phyloP scores from a whole-genome alignment of 2,329 filamentous ascomycete species.

The Trematosphaeria pertusa region DNA sequence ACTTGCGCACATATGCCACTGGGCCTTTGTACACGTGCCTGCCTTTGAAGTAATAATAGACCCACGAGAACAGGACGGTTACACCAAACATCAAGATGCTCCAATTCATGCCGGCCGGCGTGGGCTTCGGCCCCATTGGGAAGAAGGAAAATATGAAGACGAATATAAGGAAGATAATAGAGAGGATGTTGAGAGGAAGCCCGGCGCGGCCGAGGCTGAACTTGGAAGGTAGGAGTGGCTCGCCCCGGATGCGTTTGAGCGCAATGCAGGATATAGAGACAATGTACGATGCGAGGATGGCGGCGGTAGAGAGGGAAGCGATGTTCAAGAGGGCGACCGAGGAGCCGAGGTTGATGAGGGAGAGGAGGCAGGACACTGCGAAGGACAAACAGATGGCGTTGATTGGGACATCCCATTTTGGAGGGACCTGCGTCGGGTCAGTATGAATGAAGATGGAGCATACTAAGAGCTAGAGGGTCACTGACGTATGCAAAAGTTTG shows the following conservation, averaged over 20 bases:
- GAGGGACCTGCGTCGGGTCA: not conserved
- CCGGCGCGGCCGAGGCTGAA: conserved; percentile 56
- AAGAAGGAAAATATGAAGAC: conserved; percentile 53
- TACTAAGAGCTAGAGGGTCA: too few relatives aligned
- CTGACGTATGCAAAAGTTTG: too few relatives aligned
- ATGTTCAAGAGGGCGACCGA: conserved; percentile 27
- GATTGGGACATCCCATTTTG: conserved; percentile 38
- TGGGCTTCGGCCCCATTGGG: conserved; percentile 31
- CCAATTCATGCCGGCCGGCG: conserved; percentile 53
- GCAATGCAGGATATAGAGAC: conserved; percentile 56
- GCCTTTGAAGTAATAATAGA: conserved; percentile 50
- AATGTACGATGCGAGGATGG: conserved; percentile 24
- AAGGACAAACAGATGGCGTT: conserved; percentile 54
- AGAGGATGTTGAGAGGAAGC: conserved; percentile 49
- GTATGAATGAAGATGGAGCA: too few relatives aligned
- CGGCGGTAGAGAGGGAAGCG: conserved; percentile 19
- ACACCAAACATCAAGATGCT: conserved; percentile 50
- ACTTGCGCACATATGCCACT: conserved; percentile 22
- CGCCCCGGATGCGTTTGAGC: conserved; percentile 49
- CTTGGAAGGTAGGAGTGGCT: conserved; percentile 52
- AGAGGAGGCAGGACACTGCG: conserved; percentile 48
- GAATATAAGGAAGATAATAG: conserved; percentile 47
- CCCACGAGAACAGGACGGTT: conserved; percentile 48
- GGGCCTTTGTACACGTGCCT: conserved; percentile 45
- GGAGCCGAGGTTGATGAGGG: conserved; percentile 57